phyloP scores from a whole-genome alignment of 2,329 filamentous ascomycete genomes.

The Colletotrichum sp. region DNA sequence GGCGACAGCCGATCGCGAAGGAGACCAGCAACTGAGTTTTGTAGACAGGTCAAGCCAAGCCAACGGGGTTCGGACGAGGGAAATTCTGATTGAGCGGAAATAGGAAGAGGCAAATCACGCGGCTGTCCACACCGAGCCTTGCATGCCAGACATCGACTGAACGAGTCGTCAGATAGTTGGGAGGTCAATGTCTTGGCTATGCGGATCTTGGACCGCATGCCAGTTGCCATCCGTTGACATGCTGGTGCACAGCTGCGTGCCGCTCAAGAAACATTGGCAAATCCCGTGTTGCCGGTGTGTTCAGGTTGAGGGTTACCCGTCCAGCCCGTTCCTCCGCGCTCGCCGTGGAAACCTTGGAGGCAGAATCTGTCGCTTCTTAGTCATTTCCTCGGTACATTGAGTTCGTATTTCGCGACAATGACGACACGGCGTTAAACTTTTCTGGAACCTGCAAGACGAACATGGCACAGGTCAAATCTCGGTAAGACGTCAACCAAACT shows the following conservation, averaged over 20 bases:
- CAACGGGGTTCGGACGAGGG: background rate
- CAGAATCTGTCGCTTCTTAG: background rate
- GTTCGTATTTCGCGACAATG: constrained; percentile 1
- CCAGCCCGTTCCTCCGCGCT: background rate
- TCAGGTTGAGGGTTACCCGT: background rate
- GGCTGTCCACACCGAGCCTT: background rate
- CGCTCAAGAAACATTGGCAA: constrained; percentile 2
- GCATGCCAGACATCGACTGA: background rate
- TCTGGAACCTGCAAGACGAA: background rate
- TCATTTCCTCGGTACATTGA: background rate
- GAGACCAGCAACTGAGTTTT: background rate
- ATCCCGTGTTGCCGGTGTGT: background rate
- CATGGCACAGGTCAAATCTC: background rate
- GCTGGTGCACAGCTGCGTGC: constrained; percentile 8
- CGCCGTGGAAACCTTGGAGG: background rate
- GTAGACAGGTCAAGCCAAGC: background rate
- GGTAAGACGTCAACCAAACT: background rate
- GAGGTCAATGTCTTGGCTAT: background rate
- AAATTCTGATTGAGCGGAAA: background rate
- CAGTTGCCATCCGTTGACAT: constrained; percentile 14
- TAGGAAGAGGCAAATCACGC: background rate
- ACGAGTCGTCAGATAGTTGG: background rate
- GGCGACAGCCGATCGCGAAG: background rate
- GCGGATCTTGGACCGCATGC: constrained; percentile 4
- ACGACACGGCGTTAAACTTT: background rate